Conservation (phyloP, 352 stramenopile species). For the Phytophthora sojae region DNA sequence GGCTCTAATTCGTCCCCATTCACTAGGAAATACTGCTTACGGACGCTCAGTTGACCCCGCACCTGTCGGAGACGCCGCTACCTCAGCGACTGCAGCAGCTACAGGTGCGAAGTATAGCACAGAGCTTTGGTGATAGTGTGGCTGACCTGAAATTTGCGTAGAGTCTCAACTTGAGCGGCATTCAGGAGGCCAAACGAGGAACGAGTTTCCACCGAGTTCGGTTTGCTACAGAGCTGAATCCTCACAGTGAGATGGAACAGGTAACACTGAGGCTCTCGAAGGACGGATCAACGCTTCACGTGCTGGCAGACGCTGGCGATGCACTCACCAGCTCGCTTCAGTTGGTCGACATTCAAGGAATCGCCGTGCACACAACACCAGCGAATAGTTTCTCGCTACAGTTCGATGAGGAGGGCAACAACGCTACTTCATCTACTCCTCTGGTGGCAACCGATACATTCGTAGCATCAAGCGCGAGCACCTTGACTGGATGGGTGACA, state of each 20-base stretch:
- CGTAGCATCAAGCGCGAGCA: conserved; percentile 4
- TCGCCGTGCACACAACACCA: conserved; percentile 5
- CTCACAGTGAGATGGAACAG: background rate
- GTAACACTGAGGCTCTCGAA: conserved; percentile 20
- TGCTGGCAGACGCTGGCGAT: background rate
- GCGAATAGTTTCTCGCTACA: conserved; percentile 28
- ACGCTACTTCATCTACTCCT: background rate
- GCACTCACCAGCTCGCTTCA: background rate
- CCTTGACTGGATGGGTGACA: conserved; percentile 46
- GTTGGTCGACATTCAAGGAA: conserved; percentile 19
- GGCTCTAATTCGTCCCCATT: background rate
- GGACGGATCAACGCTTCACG: conserved; percentile 26
- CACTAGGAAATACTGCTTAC: conserved; percentile 38
- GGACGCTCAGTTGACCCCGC: conserved; percentile 25
- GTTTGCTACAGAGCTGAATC: background rate
- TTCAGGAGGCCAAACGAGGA: conserved; percentile 45
- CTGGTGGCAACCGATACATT: conserved; percentile 4
- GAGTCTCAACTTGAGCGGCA: conserved; percentile 31
- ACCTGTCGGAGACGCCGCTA: conserved; percentile 30
- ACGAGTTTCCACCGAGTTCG: conserved; percentile 25
- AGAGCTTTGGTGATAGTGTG: background rate
- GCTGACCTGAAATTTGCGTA: background rate
- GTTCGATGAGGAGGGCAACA: conserved; percentile 1
- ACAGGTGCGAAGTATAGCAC: conserved; percentile 26
- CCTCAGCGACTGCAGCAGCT: conserved; percentile 38